A percentile compares a stretch with the other conserved stretches of the same genome.
Evolutionary conservation across 2,329 filamentous ascomycete species (phyloP).

Genomic region (Westerdykella sp.): DNA sequence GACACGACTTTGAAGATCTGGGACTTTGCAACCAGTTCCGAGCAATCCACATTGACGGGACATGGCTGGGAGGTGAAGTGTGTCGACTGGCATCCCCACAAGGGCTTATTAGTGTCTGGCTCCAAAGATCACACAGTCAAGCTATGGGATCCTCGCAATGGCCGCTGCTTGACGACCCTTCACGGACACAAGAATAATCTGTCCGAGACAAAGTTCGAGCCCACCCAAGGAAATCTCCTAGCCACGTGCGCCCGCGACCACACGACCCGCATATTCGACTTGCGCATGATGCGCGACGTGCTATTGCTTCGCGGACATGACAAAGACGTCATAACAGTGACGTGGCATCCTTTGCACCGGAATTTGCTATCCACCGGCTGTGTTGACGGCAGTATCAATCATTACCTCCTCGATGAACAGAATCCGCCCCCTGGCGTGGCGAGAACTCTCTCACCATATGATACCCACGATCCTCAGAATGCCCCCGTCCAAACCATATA

Average conservation of each 20-base stretch:
- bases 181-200: constrained; percentile 98
- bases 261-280: constrained; percentile 86
- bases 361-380: constrained; percentile 86
- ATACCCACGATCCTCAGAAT: constrained; percentile 70
- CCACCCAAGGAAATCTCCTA: constrained; percentile 73
- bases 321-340: constrained; percentile 86
- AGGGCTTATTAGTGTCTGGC: constrained; percentile 88
- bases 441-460: constrained; percentile 72
- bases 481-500: constrained; percentile 85
- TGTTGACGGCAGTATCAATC: constrained; percentile 80
- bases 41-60: constrained; percentile 79
- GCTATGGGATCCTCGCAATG: constrained; percentile 93
- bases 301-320: constrained; percentile 89
- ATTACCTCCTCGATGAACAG: constrained; percentile 93
- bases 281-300: constrained; percentile 97
- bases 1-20: constrained; percentile 92
- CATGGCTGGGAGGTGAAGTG: constrained; percentile 97
- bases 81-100: constrained; percentile 95
- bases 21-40: constrained; percentile 81
- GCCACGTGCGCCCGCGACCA: constrained; percentile 92
- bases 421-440: constrained; percentile 72
- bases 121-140: constrained; percentile 98
- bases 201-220: constrained; percentile 86
- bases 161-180: constrained; percentile 83
- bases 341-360: constrained; percentile 90